Percentiles rank a stretch among this genome's conserved stretches.
Evolutionary conservation across 2,329 filamentous ascomycete genomes (phyloP).

Genomic region (Penicillium digitatum): DNA sequence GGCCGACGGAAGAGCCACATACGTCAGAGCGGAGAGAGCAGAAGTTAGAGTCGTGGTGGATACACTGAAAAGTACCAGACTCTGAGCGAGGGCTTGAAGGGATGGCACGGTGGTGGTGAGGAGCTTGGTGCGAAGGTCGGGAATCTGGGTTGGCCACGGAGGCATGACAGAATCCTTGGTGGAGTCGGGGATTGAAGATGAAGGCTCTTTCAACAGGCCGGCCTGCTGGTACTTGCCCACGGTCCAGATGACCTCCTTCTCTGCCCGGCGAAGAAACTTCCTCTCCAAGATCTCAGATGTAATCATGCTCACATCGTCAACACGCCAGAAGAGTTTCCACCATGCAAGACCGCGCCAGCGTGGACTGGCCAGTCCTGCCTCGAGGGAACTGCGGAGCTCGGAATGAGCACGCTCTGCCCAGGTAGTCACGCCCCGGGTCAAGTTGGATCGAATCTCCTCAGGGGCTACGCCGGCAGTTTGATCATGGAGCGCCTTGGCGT

Average conservation of each 20-base stretch:
- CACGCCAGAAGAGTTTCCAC: slow-evolving; percentile 95
- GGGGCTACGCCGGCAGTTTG: slow-evolving; percentile 38
- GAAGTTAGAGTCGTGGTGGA: slow-evolving; percentile 65
- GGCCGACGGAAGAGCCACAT: slow-evolving; percentile 50
- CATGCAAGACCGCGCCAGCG: slow-evolving; percentile 78
- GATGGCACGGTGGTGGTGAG: slow-evolving; percentile 64
- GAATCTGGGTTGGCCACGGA: slow-evolving; percentile 72
- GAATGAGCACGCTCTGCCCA: slow-evolving; percentile 80
- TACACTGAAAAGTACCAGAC: slow-evolving; percentile 69
- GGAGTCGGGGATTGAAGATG: slow-evolving; percentile 4
- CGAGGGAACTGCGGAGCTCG: slow-evolving; percentile 76
- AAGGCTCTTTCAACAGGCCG: slow-evolving; percentile 45
- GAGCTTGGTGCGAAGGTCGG: slow-evolving; percentile 64
- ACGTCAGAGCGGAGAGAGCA: slow-evolving; percentile 54
- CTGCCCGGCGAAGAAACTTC: slow-evolving; percentile 71
- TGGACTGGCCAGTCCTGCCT: slow-evolving; percentile 69
- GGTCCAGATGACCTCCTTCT: slow-evolving; percentile 77
- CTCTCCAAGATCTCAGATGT: slow-evolving; percentile 72
- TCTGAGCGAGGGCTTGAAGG: slow-evolving; percentile 68
- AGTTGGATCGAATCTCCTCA: slow-evolving; percentile 42
- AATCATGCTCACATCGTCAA: slow-evolving; percentile 85
- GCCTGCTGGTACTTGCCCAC: slow-evolving; percentile 70
- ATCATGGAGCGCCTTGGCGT: slow-evolving; percentile 28
- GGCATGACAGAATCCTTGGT: slow-evolving; percentile 6
- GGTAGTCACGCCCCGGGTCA: slow-evolving; percentile 59